Base-by-base conservation (phyloP, 139 green algal genomes). In the Tetradesmus obliquus region DNA sequence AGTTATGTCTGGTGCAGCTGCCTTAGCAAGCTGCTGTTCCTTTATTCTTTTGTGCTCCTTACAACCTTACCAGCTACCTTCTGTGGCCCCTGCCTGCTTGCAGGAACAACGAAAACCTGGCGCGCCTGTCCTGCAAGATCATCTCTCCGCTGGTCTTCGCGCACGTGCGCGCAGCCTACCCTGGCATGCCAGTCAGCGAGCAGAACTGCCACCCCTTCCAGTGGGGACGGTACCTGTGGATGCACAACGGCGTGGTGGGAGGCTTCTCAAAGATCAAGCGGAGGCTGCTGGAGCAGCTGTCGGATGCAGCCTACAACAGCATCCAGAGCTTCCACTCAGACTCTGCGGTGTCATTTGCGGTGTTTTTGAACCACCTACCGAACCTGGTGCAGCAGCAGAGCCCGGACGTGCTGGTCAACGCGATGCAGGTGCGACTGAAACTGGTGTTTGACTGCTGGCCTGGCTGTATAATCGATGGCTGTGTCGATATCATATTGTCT, bases 51-150 rank as follows among this genome's bases (percentile, higher is more conserved):
- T 15, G 2, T 20, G 60, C 10, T 19, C 2, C 60, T 71, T 45
- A 45, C 32, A 45, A 45, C 32, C 32, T 10, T 71, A 71, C 60
- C 60, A 13, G 19, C 15, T 13, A 71, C 8, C 8, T 71, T 10
- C 60, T 22, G 3, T 71, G 60, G 60, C 7, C 60, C 60, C 2
- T 13, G 19, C 60, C 2, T 71, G 57, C 60, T 13, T 88, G 20
- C 93, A 96, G 98, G 98, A 99, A 99, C 96, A 99, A 99, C 90
- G 95, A 98, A 80, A 99, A 99, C 94, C 96, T 99, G 53, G 94
- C 95, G 6, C 94, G 98, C 4, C 94, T 99, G 80, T 95, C 97
- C 3, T 95, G 93, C 92, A 99, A 99, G 94, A 98, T 99, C 82
- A 93, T 96, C 22, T 98, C 96, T 13, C 96, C 96, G 0, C 91